Evolutionary conservation across 1,139 yeast genomes (phyloP).

Genomic region (Zygosaccharomyces pseudobailii): DNA sequence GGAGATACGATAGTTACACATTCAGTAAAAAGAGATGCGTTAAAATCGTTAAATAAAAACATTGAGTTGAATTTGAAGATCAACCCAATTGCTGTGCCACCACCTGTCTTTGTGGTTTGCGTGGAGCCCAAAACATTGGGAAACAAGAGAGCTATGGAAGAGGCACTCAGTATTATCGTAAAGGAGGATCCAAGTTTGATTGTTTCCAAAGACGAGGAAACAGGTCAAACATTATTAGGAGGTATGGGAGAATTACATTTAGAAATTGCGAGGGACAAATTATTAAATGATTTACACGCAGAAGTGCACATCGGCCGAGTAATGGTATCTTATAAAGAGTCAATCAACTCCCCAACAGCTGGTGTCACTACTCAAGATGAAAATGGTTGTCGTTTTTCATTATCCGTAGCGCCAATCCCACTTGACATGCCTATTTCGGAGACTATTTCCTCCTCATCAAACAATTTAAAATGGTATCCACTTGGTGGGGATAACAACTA

Average conservation of each 20-base stretch:
- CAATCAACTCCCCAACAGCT: slow-evolving; percentile 37
- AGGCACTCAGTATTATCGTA: slow-evolving; percentile 57
- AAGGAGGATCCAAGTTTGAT: slow-evolving; percentile 82
- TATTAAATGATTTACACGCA: slow-evolving; percentile 76
- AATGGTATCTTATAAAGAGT: slow-evolving; percentile 85
- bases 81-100: slow-evolving; percentile 79
- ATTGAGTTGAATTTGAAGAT: slow-evolving; percentile 49
- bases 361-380: slow-evolving; percentile 25
- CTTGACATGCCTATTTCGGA: slow-evolving; percentile 37
- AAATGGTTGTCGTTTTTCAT: slow-evolving; percentile 29
- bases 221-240: slow-evolving; percentile 79
- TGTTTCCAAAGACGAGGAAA: slow-evolving; percentile 68
- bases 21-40: slow-evolving; percentile 46
- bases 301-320: slow-evolving; percentile 75
- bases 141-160: slow-evolving; percentile 64
- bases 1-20: slow-evolving; percentile 83
- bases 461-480: slow-evolving; percentile 37
- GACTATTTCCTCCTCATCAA: slow-evolving; percentile 23
- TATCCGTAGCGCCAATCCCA: slow-evolving; percentile 45
- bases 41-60: slow-evolving; percentile 36
- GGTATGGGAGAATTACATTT: slow-evolving; percentile 97
- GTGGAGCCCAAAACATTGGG: slow-evolving; percentile 83
- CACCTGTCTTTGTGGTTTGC: slow-evolving; percentile 85
- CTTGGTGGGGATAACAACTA: slow-evolving; percentile 38
- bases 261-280: slow-evolving; percentile 77